Base-by-base conservation (phyloP, 306 rosid genomes). In the Quercus ilex region DNA sequence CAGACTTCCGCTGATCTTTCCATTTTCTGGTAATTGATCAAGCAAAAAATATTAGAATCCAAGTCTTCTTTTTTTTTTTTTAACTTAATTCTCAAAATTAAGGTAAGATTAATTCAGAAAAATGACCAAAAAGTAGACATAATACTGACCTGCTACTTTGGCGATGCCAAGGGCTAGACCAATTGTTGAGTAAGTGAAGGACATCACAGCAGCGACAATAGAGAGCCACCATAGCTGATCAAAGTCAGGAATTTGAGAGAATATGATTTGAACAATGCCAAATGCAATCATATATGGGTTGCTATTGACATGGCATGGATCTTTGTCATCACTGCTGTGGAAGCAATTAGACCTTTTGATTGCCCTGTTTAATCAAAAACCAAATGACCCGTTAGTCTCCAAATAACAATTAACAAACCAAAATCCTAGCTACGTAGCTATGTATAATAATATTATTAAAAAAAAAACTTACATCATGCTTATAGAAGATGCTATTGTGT, bases 161-260 rank as follows among this genome's bases (percentile, higher is more conserved):
- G 83, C 87, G 63, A 92, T 41, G 20, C 98, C 98, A 1, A 94
- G 97, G 74, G 93, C 97, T 9, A 94, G 94, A 19, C 98, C 98
- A 78, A 90, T 92, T 3, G 82, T 67, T 15, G 98, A 90, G 76
- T 92, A 94, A 35, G 92, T 83, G 83, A 94, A 92, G 77, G 98
- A 92, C 97, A 94, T 94, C 57, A 87, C 89, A n/a, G 98, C 89
- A 64, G 98, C 98, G 28, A 94, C 83, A 71, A 80, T 41, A 43
- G 98, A 94, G 69, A 94, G 97, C 97, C 98, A 94, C 97, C 96
- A 94, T 46, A 94, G 55, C 68, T 92, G 92, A 82, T 92, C 92
- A 51, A 94, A 90, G 67, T 85, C 86, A 18, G 95, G 94, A 52
- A 94, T 94, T 79, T 94, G 98, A 17, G 96, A 94, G 71, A 90